These are phyloP conservation scores for Spencermartinsiella europaea DNA, from an alignment of 805 yeast species.

Conservation along the genomic window DNA sequence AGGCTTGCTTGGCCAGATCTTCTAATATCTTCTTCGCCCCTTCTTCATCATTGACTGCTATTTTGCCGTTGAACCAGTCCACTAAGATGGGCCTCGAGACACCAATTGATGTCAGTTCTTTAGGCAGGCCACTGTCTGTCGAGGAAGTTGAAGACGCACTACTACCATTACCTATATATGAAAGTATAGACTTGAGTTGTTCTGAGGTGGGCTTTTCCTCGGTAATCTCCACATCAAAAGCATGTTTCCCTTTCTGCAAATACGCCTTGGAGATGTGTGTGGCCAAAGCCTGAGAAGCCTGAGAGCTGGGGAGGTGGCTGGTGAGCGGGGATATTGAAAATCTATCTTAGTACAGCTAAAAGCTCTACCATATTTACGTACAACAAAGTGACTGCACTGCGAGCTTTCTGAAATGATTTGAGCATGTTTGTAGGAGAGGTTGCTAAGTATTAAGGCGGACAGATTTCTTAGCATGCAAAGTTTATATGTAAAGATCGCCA, in stretches of 20 bases:
- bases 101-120: slow-evolving; percentile 15
- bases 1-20: slow-evolving; percentile 13
- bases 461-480: too few species aligned
- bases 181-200: slow-evolving; percentile 21
- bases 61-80: slow-evolving; percentile 55
- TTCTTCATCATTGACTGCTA: slow-evolving; percentile 45
- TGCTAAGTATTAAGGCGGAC: too few species aligned
- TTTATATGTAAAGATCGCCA: too few species aligned
- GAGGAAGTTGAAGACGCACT: neutral
- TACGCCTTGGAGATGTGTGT: slow-evolving; percentile 16
- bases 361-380: slow-evolving; percentile 18
- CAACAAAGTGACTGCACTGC: slow-evolving; percentile 30
- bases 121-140: neutral
- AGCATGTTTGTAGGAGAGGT: slow-evolving; percentile 25
- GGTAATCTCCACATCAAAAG: slow-evolving; percentile 29
- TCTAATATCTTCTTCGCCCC: slow-evolving; percentile 41
- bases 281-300: slow-evolving; percentile 18
- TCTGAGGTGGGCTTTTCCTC: slow-evolving; percentile 29
- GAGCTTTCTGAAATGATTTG: slow-evolving; percentile 26
- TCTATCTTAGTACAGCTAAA: neutral
- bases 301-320: slow-evolving; percentile 23
- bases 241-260: slow-evolving; percentile 19
- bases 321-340: neutral
- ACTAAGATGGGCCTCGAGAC: slow-evolving; percentile 47
- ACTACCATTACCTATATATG: slow-evolving; percentile 17